Base-by-base conservation (phyloP, 257 asterid genomes). In the Solanum peruvianum region DNA sequence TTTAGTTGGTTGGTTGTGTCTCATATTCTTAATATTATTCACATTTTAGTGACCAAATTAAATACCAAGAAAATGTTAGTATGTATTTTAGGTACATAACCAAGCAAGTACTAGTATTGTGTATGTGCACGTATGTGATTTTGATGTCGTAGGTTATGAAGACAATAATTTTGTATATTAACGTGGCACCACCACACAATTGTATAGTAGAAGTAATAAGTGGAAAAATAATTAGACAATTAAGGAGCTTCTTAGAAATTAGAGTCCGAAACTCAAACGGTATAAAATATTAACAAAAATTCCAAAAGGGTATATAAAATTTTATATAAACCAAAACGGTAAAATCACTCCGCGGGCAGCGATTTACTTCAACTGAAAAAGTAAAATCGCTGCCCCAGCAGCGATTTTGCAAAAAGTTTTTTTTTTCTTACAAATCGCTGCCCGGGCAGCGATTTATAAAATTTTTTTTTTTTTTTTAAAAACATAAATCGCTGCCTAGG, bases 61-160 rank as follows among this genome's bases (percentile, higher is more conserved):
- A 56, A 72, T 5, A 37, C 20, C 56, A 73, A 75, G 33, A 29
- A 41, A 75, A 39, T 39, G 80, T 47, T 73, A 73, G 81, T 20
- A 49, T 72, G 81, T 20, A 49, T 73, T 73, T 72, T 37, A 21
- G 16, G 81, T 73, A 73, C 81, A 73, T 21, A 73, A 39, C 33
- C 31, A 37, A 73, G 20, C 31, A 31, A 69, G 76, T 35, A 35
- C 27, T 72, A 72, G 80, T 16, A 72, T 42, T 33, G 47, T 69
- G 25, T 71, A 35, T 18, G 25, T 6, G 23, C 58, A 49, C 62
- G 62, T 8, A 7, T 21, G 41, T 37, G 12, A 4, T 35, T 31
- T 33, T 86, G 56, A 75, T 91, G 94, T 88, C 91, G 88, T 60
- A 89, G 56, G 86, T 86, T 90, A 73, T 62, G 84, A 10, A 85